Evolutionary conservation across 331 rosid genomes (phyloP).

Genomic region (Telfairia occidentalis): DNA sequence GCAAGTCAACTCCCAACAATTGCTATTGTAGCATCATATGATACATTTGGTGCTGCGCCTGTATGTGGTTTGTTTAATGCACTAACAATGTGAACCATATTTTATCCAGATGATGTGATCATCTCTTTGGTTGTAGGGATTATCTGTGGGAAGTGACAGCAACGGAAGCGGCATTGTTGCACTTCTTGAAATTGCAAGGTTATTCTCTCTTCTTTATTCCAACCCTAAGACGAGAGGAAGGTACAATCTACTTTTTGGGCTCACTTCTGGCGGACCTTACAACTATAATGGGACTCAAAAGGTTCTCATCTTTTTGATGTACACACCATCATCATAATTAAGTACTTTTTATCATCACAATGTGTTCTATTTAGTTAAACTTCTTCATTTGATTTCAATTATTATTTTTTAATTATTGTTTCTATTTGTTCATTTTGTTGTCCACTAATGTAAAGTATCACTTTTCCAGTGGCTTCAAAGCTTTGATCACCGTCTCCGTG

Average conservation of each 20-base stretch:
- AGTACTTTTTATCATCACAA: neutral
- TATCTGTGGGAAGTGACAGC: slow-evolving; percentile 97
- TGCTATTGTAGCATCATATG: slow-evolving; percentile 93
- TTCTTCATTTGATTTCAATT: neutral
- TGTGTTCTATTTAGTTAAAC: neutral
- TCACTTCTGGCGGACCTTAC: slow-evolving; percentile 95
- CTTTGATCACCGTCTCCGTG: slow-evolving; percentile 89
- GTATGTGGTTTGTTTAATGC: slow-evolving; percentile 38
- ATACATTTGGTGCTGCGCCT: slow-evolving; percentile 96
- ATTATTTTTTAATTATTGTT: neutral
- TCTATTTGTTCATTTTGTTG: neutral
- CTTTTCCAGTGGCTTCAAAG: slow-evolving; percentile 86
- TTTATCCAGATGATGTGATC: slow-evolving; percentile 19
- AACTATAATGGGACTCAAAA: slow-evolving; percentile 94
- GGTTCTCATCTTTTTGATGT: slow-evolving; percentile 35
- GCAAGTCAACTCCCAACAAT: slow-evolving; percentile 88
- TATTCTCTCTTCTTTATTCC: slow-evolving; percentile 84
- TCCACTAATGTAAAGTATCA: slow-evolving; percentile 9
- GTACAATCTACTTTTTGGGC: slow-evolving; percentile 85
- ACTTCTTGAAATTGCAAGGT: slow-evolving; percentile 94
- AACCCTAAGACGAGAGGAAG: slow-evolving; percentile 93
- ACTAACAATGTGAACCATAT: slow-evolving; percentile 13
- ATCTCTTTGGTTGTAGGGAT: slow-evolving; percentile 44
- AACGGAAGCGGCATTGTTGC: slow-evolving; percentile 94
- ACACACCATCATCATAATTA: neutral